phyloP scores from a whole-genome alignment of 768 basidiomycete genomes.

The Roridomyces roridus region DNA sequence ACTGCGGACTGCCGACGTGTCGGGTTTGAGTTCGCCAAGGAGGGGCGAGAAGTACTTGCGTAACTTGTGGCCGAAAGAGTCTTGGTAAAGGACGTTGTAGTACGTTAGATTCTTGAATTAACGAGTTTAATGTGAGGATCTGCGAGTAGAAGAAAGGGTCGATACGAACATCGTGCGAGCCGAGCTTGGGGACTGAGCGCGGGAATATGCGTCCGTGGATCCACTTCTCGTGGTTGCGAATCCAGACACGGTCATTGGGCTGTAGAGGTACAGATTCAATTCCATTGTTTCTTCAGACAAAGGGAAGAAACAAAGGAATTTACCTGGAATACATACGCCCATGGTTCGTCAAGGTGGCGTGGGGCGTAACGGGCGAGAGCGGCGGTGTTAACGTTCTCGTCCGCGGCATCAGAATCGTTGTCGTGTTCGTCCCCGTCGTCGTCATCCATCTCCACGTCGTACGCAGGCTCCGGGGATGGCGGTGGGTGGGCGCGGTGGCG shows the following conservation, averaged over 20 bases:
- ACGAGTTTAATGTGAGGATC: not conserved
- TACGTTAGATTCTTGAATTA: slow-evolving; percentile 4
- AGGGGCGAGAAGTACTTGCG: slow-evolving; percentile 69
- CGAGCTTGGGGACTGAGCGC: slow-evolving; percentile 18
- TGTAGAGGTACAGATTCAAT: not conserved
- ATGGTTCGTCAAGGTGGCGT: slow-evolving; percentile 51
- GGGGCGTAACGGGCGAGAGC: not conserved
- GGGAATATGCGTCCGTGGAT: slow-evolving; percentile 21
- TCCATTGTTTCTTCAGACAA: not conserved
- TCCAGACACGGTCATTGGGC: slow-evolving; percentile 21
- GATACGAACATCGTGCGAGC: slow-evolving; percentile 16
- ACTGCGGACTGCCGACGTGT: slow-evolving; percentile 49
- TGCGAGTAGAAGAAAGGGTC: too few species aligned
- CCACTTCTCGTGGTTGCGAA: slow-evolving; percentile 22
- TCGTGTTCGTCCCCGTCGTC: too few species aligned
- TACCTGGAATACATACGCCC: slow-evolving; percentile 60
- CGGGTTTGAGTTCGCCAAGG: slow-evolving; percentile 72
- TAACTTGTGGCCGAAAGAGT: slow-evolving; percentile 52
- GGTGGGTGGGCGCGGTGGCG: not conserved
- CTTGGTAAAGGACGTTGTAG: slow-evolving; percentile 61
- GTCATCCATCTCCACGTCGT: slow-evolving; percentile 10
- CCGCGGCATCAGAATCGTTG: slow-evolving; percentile 4
- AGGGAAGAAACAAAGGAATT: slow-evolving; percentile 25
- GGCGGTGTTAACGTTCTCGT: slow-evolving; percentile 9
- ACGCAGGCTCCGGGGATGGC: slow-evolving; percentile 1